These are phyloP conservation scores for Alternaria incomplexa DNA, from an alignment of 2,329 filamentous ascomycete species.

Conservation along the genomic window DNA sequence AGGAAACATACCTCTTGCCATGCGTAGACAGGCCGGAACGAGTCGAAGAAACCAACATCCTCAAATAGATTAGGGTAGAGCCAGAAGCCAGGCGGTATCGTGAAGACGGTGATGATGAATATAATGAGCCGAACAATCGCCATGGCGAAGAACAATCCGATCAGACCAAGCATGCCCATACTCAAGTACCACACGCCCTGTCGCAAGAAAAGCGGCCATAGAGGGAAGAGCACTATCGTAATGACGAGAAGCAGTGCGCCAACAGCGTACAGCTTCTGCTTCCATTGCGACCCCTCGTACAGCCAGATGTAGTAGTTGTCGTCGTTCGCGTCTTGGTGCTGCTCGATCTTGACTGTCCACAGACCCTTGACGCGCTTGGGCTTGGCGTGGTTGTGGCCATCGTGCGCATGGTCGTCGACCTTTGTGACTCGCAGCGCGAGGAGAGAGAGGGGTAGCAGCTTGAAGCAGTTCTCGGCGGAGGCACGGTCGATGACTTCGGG, in stretches of 20 bases:
- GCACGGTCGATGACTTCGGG: conserved; percentile 87
- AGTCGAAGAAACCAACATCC: conserved; percentile 97
- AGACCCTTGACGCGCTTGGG: conserved; percentile 92
- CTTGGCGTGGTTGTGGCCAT: conserved; percentile 58
- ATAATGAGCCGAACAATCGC: conserved; percentile 94
- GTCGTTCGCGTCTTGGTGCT: conserved; percentile 87
- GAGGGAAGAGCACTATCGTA: conserved; percentile 88
- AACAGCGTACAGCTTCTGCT: conserved; percentile 87
- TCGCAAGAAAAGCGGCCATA: conserved; percentile 91
- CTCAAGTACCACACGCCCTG: conserved; percentile 97
- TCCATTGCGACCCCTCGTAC: conserved; percentile 92
- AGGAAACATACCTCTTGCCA: conserved; percentile 83
- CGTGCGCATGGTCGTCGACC: conserved; percentile 76
- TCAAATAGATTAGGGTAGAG: conserved; percentile 98
- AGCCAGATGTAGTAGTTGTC: conserved; percentile 97
- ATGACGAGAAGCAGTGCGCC: conserved; percentile 85
- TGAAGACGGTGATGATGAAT: conserved; percentile 91
- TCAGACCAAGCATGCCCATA: conserved; percentile 87
- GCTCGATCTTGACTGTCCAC: conserved; percentile 95
- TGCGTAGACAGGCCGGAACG: conserved; percentile 93
- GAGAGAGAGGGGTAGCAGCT: conserved; percentile 91
- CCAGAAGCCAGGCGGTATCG: conserved; percentile 87
- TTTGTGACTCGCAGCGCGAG: conserved; percentile 90
- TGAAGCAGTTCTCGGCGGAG: conserved; percentile 91
- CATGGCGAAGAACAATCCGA: conserved; percentile 97